A percentile compares a stretch with the other conserved stretches of the same genome.
Conservation (phyloP, 2,329 filamentous ascomycete species). For the Colletotrichum chlorophyti region DNA sequence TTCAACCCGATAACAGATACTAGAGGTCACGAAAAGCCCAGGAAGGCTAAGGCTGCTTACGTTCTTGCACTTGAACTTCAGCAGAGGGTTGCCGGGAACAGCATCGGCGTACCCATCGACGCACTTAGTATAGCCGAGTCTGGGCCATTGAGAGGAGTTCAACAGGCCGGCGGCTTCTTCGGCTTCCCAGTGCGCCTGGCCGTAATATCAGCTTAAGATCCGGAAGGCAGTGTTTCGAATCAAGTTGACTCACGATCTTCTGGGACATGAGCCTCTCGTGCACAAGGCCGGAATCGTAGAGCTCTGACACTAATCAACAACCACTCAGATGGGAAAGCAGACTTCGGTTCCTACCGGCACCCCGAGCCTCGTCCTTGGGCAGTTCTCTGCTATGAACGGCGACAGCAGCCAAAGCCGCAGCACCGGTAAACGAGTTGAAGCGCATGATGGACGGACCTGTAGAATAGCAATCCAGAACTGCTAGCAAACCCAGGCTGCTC, state of each 20-base stretch:
- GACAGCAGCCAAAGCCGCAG: conserved; percentile 23
- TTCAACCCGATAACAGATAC: no score
- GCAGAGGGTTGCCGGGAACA: conserved; percentile 30
- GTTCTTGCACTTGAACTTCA: conserved; percentile 34
- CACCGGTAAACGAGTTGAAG: conserved; percentile 25
- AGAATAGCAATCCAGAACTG: neutral
- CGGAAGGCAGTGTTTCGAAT: accelerated
- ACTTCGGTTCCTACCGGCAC: conserved; percentile 17
- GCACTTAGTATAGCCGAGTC: conserved; percentile 33
- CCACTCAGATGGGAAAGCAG: accelerated
- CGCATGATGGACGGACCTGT: conserved; percentile 21
- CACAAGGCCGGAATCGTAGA: conserved; percentile 33
- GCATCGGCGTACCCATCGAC: conserved; percentile 32
- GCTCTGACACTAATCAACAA: conserved; percentile 15
- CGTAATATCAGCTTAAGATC: neutral
- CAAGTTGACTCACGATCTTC: conserved; percentile 17
- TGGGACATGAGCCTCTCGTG: conserved; percentile 32
- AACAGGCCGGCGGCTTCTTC: conserved; percentile 31
- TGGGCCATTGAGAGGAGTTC: conserved; percentile 32
- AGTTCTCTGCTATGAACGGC: conserved; percentile 28
- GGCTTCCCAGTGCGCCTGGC: conserved; percentile 27
- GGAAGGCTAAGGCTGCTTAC: no score
- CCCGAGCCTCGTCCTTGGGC: conserved; percentile 30
- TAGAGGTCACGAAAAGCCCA: neutral
- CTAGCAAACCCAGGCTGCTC: neutral